Percentiles rank a stretch among this genome's conserved stretches.
phyloP scores from a whole-genome alignment of 2,329 filamentous ascomycete species.

The Neoascochyta sp. region DNA sequence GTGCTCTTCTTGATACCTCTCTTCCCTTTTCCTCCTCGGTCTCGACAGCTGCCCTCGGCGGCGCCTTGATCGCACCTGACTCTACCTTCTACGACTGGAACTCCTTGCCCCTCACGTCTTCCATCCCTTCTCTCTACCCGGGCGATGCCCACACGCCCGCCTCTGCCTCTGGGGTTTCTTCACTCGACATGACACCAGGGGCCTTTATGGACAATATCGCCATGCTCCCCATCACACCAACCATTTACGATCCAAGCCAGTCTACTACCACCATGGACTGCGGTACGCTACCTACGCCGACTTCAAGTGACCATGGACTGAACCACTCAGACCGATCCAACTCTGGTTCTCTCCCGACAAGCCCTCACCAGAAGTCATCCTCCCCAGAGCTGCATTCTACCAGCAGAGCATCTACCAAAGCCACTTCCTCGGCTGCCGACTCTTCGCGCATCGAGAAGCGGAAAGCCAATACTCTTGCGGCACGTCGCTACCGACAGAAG shows the following conservation, averaged over 20 bases:
- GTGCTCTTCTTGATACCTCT: constrained; percentile 16
- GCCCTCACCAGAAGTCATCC: constrained; percentile 21
- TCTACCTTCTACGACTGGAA: constrained; percentile 25
- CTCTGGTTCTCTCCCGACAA: constrained; percentile 27
- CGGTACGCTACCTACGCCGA: constrained; percentile 16
- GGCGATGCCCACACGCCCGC: constrained; percentile 16
- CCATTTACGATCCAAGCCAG: constrained; percentile 13
- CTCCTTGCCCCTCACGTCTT: constrained; percentile 17
- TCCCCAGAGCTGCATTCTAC: constrained; percentile 24
- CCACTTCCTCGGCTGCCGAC: constrained; percentile 18
- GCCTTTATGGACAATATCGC: constrained; percentile 12
- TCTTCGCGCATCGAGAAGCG: constrained; percentile 50
- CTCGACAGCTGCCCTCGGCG: constrained; percentile 18
- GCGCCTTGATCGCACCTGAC: constrained; percentile 13
- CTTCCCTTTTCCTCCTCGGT: constrained; percentile 23
- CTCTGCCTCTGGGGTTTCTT: constrained; percentile 12
- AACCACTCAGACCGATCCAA: constrained; percentile 21
- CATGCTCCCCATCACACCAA: constrained; percentile 15
- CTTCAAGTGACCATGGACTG: no score
- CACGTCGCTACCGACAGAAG: constrained; percentile 67
- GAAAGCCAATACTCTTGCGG: constrained; percentile 67
- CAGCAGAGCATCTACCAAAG: constrained; percentile 23
- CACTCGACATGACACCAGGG: constrained; percentile 11
- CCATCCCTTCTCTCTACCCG: constrained; percentile 15
- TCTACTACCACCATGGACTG: constrained; percentile 23